A percentile compares a stretch with the other conserved stretches of the same genome.
phyloP scores from a whole-genome alignment of 805 yeast genomes.

The Wickerhamomyces pijperi region DNA sequence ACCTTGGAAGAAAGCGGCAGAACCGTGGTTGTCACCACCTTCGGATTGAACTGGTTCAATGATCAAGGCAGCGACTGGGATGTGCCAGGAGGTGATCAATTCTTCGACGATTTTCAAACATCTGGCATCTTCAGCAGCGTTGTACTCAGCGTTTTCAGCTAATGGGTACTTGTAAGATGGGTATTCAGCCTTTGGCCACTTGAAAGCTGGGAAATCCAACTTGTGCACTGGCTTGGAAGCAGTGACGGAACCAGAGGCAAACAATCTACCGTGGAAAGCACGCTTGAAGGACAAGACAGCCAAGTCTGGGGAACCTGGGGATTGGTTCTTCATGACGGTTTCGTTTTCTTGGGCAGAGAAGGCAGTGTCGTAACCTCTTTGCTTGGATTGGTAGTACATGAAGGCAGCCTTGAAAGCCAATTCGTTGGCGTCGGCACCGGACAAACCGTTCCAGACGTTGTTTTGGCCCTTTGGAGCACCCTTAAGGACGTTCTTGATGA shows the following conservation, averaged over 20 bases:
- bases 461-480: constrained; percentile 74
- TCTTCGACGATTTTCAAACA: constrained; percentile 71
- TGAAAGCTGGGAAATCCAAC: constrained; percentile 83
- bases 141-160: constrained; percentile 49
- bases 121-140: constrained; percentile 69
- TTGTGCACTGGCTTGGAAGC: constrained; percentile 94
- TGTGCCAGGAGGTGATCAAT: constrained; percentile 51
- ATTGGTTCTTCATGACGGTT: constrained; percentile 67
- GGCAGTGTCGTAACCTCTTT: constrained; percentile 50
- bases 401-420: constrained; percentile 84
- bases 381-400: constrained; percentile 60
- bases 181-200: constrained; percentile 95
- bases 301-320: constrained; percentile 84
- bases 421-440: constrained; percentile 86
- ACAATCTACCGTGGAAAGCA: constrained; percentile 92
- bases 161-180: constrained; percentile 82
- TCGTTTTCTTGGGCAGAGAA: constrained; percentile 60
- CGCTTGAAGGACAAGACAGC: constrained; percentile 79
- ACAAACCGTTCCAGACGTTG: constrained; percentile 67
- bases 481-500: constrained; percentile 32
- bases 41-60: constrained; percentile 89
- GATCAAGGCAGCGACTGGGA: constrained; percentile 80
- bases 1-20: constrained; percentile 70
- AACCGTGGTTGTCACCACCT: constrained; percentile 88
- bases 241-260: constrained; percentile 85